Conservation (phyloP, 306 rosid species). For the Canavalia gladiata region DNA sequence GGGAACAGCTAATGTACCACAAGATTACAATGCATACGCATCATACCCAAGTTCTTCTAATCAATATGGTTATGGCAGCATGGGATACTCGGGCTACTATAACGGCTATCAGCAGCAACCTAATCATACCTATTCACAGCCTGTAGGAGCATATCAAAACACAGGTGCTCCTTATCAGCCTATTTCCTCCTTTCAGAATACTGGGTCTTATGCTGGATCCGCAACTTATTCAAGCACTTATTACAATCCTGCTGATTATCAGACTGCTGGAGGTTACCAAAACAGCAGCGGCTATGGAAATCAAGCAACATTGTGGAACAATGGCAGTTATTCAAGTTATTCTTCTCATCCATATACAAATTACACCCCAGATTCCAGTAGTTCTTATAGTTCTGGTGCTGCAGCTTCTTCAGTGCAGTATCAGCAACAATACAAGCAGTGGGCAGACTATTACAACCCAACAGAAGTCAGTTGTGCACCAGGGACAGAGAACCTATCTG, state of each 20-base stretch:
- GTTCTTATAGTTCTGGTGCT: constrained; percentile 74
- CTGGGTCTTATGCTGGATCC: constrained; percentile 99
- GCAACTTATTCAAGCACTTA: constrained; percentile 99
- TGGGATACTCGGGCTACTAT: constrained; percentile 86
- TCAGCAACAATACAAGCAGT: constrained; percentile 86
- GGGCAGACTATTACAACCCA: constrained; percentile 94
- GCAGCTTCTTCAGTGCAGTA: constrained; percentile 69
- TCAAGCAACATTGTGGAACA: constrained; percentile 81
- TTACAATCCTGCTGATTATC: constrained; percentile 99
- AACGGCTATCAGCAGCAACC: constrained; percentile 92
- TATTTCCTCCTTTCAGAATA: constrained; percentile 98
- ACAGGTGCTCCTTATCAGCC: constrained; percentile 99
- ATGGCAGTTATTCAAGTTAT: constrained; percentile 79
- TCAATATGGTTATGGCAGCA: constrained; percentile 91
- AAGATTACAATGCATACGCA: constrained; percentile 86
- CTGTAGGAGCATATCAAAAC: constrained; percentile 98
- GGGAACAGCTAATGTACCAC: constrained; percentile 88
- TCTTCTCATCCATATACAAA: constrained; percentile 78
- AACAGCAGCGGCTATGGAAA: constrained; percentile 79
- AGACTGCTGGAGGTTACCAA: constrained; percentile 94
- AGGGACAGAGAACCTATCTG: constrained; percentile 92
- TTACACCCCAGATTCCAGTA: constrained; percentile 70
- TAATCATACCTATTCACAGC: constrained; percentile 88
- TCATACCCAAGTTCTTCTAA: constrained; percentile 84
- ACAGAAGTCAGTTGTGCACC: constrained; percentile 99